A percentile compares a stretch with the other conserved stretches of the same genome.
Evolutionary conservation across 176 grass and related monocot genomes (phyloP).

Genomic region (Neostapfia colusana): DNA sequence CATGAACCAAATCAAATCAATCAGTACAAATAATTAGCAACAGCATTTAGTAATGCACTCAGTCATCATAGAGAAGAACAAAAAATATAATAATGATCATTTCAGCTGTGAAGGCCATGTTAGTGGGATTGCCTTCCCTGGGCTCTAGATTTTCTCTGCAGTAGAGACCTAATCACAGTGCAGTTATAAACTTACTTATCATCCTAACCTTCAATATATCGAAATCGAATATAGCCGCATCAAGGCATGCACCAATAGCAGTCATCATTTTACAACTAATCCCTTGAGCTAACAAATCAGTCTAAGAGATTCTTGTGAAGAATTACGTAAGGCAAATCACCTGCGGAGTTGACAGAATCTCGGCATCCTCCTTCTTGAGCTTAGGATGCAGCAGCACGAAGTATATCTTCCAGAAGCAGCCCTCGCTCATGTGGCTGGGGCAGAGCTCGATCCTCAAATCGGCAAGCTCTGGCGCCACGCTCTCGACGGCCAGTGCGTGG

Average conservation of each 20-base stretch:
- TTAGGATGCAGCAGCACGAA: slow-evolving; percentile 81
- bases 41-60: too few species aligned
- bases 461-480: slow-evolving; percentile 68
- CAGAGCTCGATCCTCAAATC: slow-evolving; percentile 82
- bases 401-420: slow-evolving; percentile 94
- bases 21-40: too few species aligned
- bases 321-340: slow-evolving; percentile 35
- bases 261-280: slow-evolving; percentile 2
- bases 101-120: too few species aligned
- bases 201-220: not conserved
- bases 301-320: not conserved
- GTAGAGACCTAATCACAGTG: not conserved
- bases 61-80: too few species aligned
- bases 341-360: slow-evolving; percentile 69
- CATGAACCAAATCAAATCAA: too few species aligned
- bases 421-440: slow-evolving; percentile 76
- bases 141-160: not conserved
- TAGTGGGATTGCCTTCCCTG: too few species aligned
- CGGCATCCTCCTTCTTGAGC: slow-evolving; percentile 60
- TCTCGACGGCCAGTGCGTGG: slow-evolving; percentile 70
- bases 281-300: not conserved
- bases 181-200: not conserved
- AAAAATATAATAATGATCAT: too few species aligned
- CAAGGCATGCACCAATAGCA: not conserved
- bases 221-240: not conserved